phyloP scores from a whole-genome alignment of 2,329 filamentous ascomycete species.

The Arthrobotrys entomopaga region DNA sequence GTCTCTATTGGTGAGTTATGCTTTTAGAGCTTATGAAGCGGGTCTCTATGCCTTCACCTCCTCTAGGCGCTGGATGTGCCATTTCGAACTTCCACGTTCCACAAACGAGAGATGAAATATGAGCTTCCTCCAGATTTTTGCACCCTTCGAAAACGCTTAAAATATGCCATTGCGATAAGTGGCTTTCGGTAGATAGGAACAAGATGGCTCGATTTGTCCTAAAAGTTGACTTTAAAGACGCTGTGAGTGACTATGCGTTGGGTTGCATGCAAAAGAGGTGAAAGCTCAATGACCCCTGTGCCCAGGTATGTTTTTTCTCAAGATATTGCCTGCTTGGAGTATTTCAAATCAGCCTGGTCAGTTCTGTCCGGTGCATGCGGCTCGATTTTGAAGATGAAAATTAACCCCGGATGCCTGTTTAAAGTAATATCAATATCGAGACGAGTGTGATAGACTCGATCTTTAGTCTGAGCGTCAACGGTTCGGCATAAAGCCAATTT shows the following conservation, averaged over 20 bases:
- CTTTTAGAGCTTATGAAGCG: conserved; percentile 42
- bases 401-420: conserved; percentile 43
- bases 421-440: conserved; percentile 43
- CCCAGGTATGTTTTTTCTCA: conserved; percentile 39
- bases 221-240: conserved; percentile 13
- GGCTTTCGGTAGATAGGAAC: neutral
- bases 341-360: conserved; percentile 52
- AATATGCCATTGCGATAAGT: conserved; percentile 23
- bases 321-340: conserved; percentile 46
- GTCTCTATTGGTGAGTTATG: conserved; percentile 45
- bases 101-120: conserved; percentile 20
- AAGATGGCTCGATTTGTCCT: too few species aligned
- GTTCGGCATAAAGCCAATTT: conserved; percentile 50
- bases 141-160: neutral
- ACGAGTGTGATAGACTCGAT: conserved; percentile 27
- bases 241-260: conserved; percentile 37
- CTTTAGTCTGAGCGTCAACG: conserved; percentile 52
- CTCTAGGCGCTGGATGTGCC: conserved; percentile 21
- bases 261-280: neutral
- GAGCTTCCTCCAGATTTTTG: neutral
- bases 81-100: conserved; percentile 40
- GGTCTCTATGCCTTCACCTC: conserved; percentile 18
- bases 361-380: conserved; percentile 26
- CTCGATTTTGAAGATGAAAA: conserved; percentile 40
- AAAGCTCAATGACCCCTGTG: conserved; percentile 35